These are phyloP conservation scores for Starmera quercuum DNA, from an alignment of 805 yeast species.

Conservation along the genomic window DNA sequence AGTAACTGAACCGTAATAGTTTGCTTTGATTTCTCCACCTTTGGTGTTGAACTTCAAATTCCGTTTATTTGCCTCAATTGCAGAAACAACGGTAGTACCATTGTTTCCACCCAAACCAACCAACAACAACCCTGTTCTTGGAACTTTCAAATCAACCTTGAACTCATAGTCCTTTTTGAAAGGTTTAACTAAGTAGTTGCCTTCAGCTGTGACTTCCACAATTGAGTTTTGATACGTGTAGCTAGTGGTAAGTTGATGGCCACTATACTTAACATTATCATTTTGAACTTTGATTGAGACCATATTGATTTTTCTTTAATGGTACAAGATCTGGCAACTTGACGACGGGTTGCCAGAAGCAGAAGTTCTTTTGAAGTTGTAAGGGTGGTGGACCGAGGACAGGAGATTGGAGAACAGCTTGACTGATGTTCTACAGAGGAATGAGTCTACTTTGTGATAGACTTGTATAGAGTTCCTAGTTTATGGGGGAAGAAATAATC, in stretches of 20 bases:
- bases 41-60: constrained; percentile 74
- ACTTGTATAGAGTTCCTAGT: too few species aligned
- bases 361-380: constrained; percentile 19
- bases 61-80: constrained; percentile 79
- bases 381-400: constrained; percentile 21
- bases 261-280: constrained; percentile 43
- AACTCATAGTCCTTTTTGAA: constrained; percentile 70
- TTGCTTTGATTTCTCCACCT: constrained; percentile 62
- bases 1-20: constrained; percentile 91
- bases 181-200: constrained; percentile 64
- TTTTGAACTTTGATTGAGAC: constrained; percentile 41
- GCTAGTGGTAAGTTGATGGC: constrained; percentile 38
- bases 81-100: constrained; percentile 85
- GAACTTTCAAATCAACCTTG: constrained; percentile 73
- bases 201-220: constrained; percentile 42
- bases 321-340: constrained; percentile 6
- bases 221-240: constrained; percentile 65
- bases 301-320: constrained; percentile 12
- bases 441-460: too few species aligned
- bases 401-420: constrained; percentile 20
- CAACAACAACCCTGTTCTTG: constrained; percentile 81
- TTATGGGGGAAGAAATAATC: too few species aligned
- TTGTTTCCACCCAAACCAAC: constrained; percentile 97
- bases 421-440: constrained; percentile 5
- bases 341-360: constrained; percentile 15